Evolutionary conservation across 768 basidiomycete genomes (phyloP).

Genomic region (Mycena venus): DNA sequence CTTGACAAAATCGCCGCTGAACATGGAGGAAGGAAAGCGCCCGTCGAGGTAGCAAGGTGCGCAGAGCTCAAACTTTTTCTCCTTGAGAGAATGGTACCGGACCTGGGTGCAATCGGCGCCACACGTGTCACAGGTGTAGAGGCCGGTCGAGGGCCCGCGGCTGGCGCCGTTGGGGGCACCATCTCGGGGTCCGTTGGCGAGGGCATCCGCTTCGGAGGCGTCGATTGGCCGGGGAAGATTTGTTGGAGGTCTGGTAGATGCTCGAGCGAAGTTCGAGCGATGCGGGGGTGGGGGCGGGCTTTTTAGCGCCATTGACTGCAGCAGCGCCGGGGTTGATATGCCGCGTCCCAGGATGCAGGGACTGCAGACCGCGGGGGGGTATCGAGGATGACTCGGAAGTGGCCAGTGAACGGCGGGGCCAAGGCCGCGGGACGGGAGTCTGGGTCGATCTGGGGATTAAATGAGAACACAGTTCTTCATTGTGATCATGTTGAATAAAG

Average conservation of each 20-base stretch:
- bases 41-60: conserved; percentile 95
- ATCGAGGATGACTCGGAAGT: conserved; percentile 97
- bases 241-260: conserved; percentile 91
- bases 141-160: conserved; percentile 43
- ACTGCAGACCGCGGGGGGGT: conserved; percentile 96
- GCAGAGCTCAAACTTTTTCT: conserved; percentile 92
- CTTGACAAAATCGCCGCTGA: conserved; percentile 96
- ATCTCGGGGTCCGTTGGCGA: conserved; percentile 67
- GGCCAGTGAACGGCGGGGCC: conserved; percentile 97
- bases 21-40: conserved; percentile 96
- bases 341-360: conserved; percentile 87
- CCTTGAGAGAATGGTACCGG: conserved; percentile 94
- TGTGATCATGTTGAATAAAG: conserved; percentile 34
- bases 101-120: conserved; percentile 91
- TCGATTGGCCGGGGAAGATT: conserved; percentile 82
- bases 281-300: conserved; percentile 62
- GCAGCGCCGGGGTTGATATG: conserved; percentile 60
- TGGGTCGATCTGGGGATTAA: conserved; percentile 86
- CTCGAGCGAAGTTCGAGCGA: conserved; percentile 89
- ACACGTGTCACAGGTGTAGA: conserved; percentile 92
- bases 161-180: conserved; percentile 62
- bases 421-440: conserved; percentile 94
- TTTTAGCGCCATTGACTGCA: conserved; percentile 64
- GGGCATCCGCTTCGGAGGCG: conserved; percentile 74
- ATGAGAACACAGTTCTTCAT: conserved; percentile 13